Base-by-base conservation (phyloP, 352 stramenopile species). In the Globisporangium middletonii region DNA sequence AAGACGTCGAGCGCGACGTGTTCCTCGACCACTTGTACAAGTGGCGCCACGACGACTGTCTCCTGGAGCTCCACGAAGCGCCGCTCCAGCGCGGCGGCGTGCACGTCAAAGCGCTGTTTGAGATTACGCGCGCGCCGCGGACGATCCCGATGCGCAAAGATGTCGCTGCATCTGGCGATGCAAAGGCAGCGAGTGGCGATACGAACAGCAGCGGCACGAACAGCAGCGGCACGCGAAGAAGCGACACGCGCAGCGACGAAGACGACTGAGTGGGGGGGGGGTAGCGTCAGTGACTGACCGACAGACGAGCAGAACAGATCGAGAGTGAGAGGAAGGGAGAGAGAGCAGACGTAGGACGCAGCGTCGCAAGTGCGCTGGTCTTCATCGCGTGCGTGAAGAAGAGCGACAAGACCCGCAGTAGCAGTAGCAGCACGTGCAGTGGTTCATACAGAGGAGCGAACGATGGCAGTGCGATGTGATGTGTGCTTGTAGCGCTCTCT, bases 11-110 rank as follows among this genome's bases (percentile, higher is more conserved):
- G 16, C 76, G 86, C 18, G 80, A 92, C 47, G 60, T 73, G 27
- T 95, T 95, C 51, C 61, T 95, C 7, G 63, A 75, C 41, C 62
- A 83, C 50, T 59, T 92, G 19, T 88, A 92, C 65, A 75, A 73
- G 28, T 88, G 72, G 70, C 73, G 83, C 2, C 53, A 64, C 8
- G 63, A 74, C 38, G 75, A 91, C 48, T 75, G 67, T 27, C 33
- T 79, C 50, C 56, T 93, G 55, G 61, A 75, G 46, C 53, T 89
- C 9, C 64, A 83, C 5, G 70, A 73, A 16, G 50, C 58, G 18
- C n/a, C 23, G 35, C 47, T 64, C 37, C 66, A 68, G 50, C 71
- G 80, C 50, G 74, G 66, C 1, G 77, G 77, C 45, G 73, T 79
- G 35, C 66, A 74, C 26, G 72, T 76, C 4, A 89, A 87, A 58